A percentile compares a stretch with the other conserved stretches of the same genome.
phyloP scores from a whole-genome alignment of 305 asterid species.

The Fraxinus sp. region DNA sequence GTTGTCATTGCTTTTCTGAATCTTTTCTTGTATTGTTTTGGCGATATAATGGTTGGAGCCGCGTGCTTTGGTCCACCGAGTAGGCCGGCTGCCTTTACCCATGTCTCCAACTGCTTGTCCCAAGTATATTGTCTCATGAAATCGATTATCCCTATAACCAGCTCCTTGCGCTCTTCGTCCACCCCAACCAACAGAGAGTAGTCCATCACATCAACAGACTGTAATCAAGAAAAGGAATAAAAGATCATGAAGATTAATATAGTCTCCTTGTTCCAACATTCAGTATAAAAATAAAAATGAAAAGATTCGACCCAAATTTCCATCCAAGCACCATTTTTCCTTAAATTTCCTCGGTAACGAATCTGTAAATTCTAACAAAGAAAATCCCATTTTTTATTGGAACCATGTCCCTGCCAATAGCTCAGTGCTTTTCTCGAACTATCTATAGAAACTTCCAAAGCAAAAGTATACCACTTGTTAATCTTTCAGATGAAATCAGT shows the following conservation, averaged over 20 bases:
- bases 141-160: constrained; percentile 87
- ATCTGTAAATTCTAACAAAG: background rate
- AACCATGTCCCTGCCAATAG: background rate
- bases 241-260: background rate
- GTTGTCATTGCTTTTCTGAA: constrained; percentile 96
- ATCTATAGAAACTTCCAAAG: background rate
- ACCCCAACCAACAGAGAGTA: constrained; percentile 90
- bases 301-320: background rate
- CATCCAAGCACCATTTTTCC: background rate
- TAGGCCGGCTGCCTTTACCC: constrained; percentile 92
- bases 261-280: background rate
- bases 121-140: constrained; percentile 95
- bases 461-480: background rate
- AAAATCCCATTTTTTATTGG: background rate
- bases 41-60: constrained; percentile 86
- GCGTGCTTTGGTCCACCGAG: constrained; percentile 88
- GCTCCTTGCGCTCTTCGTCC: constrained; percentile 78
- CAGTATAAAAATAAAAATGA: background rate
- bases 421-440: background rate
- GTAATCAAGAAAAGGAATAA: constrained; percentile 10
- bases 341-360: background rate
- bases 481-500: background rate
- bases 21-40: constrained; percentile 87
- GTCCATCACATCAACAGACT: constrained; percentile 96
- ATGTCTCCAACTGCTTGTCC: constrained; percentile 97